phyloP scores from a whole-genome alignment of 371 early-diverging fungal genomes.

The Synchytrium microbalum region DNA sequence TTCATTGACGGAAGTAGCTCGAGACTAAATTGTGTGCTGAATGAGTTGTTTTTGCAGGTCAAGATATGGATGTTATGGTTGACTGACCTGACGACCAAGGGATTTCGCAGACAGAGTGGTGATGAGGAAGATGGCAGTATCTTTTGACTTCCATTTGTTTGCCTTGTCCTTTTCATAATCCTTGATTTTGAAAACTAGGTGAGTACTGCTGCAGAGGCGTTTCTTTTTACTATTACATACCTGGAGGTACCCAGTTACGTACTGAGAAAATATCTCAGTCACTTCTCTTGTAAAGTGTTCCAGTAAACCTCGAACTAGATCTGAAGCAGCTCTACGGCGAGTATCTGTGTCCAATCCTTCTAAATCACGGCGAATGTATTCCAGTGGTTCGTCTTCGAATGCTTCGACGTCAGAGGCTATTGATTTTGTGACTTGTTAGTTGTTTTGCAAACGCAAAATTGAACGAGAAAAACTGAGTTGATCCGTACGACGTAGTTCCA shows the following conservation, averaged over 20 bases:
- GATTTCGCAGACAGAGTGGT: slow-evolving; percentile 75
- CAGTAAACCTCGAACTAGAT: slow-evolving; percentile 85
- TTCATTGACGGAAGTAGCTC: slow-evolving; percentile 71
- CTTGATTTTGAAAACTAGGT: slow-evolving; percentile 19
- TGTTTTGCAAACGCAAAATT: neutral
- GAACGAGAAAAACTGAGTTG: neutral
- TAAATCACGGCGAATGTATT: slow-evolving; percentile 86
- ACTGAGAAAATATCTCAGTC: slow-evolving; percentile 69
- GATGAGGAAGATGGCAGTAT: slow-evolving; percentile 85
- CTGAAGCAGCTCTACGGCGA: slow-evolving; percentile 84
- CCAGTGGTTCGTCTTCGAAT: slow-evolving; percentile 94
- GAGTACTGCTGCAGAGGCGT: neutral
- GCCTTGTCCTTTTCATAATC: slow-evolving; percentile 59
- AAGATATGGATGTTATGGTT: neutral
- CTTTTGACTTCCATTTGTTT: slow-evolving; percentile 91
- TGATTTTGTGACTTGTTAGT: neutral
- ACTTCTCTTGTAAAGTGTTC: slow-evolving; percentile 76
- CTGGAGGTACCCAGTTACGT: slow-evolving; percentile 64
- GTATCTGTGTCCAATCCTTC: slow-evolving; percentile 90
- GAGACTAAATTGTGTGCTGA: slow-evolving; percentile 31
- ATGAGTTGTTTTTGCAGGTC: neutral
- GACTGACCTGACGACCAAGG: neutral
- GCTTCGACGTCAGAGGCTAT: slow-evolving; percentile 72
- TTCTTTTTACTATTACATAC: slow-evolving; percentile 21
- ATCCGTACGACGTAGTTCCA: slow-evolving; percentile 61